phyloP scores from a whole-genome alignment of 805 yeast genomes.

The Candida boleticola region DNA sequence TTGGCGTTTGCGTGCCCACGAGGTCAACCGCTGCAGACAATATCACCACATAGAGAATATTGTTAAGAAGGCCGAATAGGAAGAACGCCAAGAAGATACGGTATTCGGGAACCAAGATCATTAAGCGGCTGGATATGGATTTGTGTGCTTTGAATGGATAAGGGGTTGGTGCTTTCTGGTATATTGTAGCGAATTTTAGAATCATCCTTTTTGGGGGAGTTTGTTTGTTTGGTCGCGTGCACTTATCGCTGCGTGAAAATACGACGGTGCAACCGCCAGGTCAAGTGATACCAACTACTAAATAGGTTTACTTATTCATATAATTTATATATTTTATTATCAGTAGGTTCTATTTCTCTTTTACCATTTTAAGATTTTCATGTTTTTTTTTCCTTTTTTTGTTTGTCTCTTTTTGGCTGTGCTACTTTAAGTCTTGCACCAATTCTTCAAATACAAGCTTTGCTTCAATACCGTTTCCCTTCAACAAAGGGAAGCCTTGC shows the following conservation, averaged over 20 bases:
- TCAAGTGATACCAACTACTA: no score
- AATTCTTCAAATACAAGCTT: conserved; percentile 26
- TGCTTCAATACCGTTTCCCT: conserved; percentile 17
- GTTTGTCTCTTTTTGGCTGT: neutral
- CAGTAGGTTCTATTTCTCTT: no score
- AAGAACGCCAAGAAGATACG: conserved; percentile 62
- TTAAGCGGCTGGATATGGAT: neutral
- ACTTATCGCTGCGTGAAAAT: no score
- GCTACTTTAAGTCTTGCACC: conserved; percentile 9
- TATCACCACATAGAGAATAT: conserved; percentile 87
- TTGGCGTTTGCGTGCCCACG: conserved; percentile 81
- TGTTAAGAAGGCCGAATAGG: conserved; percentile 83
- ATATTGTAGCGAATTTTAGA: no score
- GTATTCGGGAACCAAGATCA: neutral
- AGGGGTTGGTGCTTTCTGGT: no score
- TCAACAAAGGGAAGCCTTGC: conserved; percentile 23
- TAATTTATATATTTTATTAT: no score
- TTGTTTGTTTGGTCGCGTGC: no score
- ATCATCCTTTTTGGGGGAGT: no score
- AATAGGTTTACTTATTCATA: no score
- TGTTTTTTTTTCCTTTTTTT: no score
- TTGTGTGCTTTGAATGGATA: neutral
- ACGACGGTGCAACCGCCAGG: no score
- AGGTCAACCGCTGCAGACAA: conserved; percentile 89
- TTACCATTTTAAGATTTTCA: no score